Evolutionary conservation across 2,329 filamentous ascomycete genomes (phyloP), one percentile per base, ranked within the genome.

Genomic region (Pezicula radicicola): DNA sequence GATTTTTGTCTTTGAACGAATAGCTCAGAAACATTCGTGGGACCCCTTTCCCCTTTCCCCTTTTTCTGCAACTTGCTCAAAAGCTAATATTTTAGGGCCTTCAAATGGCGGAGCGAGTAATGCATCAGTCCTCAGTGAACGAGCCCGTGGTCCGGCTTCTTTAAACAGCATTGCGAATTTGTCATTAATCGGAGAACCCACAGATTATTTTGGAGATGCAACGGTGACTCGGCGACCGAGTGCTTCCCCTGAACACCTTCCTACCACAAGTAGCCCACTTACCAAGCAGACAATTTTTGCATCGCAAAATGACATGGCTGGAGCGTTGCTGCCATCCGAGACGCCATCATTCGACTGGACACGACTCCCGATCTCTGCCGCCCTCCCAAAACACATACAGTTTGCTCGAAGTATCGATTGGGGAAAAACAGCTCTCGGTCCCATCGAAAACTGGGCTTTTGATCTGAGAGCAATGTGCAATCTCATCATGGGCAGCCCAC

Each of bases 401-500:
- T 89, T 93, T 59, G 85, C 86, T 16, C 81, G 87, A 36, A 83
- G 80, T 37, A 68, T 86, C 35, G 85, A 92, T 65, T 95, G 89
- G 90, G 79, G 79, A 2, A 73, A 79, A 0, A 94, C 89, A 1
- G 73, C 84, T 4, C 73, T 94, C 1, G 89, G 90, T 0, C 87
- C 89, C 0, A 90, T 94, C 18, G 85, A 89, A 56, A 72, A 76
- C 45, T 95, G 89, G 89, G 73, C 79, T 1, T 72, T 80, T 28
- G 87, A 91, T 60, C 71, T 94, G 46, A 80, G 90, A 49, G 81
- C 84, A 56, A 89, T 92, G 84, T 86, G 88, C 46, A 93, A 92
- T 66, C 70, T 93, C 41, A 83, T 95, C 60, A 91, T 94, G 88
- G 86, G 81, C 13, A 87, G 82, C 53, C 88, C 88, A 10, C 84